Conservation (phyloP, 305 asterid species). For the Petunia hybrid region DNA sequence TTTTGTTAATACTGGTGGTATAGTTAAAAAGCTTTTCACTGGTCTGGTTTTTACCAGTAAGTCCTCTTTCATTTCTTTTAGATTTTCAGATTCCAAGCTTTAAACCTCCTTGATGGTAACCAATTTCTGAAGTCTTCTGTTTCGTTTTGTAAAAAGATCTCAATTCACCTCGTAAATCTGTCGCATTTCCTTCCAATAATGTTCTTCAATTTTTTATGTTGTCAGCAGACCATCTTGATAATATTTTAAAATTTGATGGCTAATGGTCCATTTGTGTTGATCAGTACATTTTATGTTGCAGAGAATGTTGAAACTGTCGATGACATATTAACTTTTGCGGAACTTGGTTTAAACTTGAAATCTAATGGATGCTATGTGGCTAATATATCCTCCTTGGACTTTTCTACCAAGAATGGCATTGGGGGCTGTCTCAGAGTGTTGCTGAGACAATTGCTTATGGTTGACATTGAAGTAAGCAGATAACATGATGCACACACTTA, state of each 20-base stretch:
- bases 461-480: conserved; percentile 65
- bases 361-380: conserved; percentile 76
- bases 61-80: conserved; percentile 36
- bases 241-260: background rate
- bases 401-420: conserved; percentile 74
- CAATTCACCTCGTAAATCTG: background rate
- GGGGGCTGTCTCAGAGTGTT: conserved; percentile 82
- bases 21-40: conserved; percentile 68
- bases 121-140: conserved; percentile 29
- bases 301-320: conserved; percentile 91
- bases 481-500: conserved; percentile 10
- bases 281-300: conserved; percentile 42
- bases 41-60: conserved; percentile 83
- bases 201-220: background rate
- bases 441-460: conserved; percentile 68
- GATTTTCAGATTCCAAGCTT: background rate
- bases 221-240: background rate
- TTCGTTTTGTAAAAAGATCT: conserved; percentile 15
- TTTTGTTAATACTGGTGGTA: conserved; percentile 46
- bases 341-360: conserved; percentile 74
- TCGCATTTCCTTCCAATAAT: background rate
- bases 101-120: background rate
- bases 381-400: conserved; percentile 77
- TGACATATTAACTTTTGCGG: conserved; percentile 75
- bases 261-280: background rate